Base-by-base conservation (phyloP, 2,329 filamentous ascomycete genomes). In the Penicillium frequentans region DNA sequence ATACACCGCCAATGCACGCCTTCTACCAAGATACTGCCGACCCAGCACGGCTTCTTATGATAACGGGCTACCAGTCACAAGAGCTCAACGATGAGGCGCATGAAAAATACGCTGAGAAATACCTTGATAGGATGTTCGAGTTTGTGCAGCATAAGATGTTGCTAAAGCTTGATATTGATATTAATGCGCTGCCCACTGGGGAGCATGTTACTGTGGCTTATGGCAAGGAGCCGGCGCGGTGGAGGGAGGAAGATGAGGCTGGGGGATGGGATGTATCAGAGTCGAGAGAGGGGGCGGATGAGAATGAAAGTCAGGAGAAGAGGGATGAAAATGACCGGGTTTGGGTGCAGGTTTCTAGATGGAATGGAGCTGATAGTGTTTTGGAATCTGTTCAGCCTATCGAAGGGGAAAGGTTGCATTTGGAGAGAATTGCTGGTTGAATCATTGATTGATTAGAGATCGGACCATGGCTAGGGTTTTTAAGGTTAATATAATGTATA, bases 31-130 rank as follows among this genome's bases (percentile, higher is more conserved):
- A 61, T 45, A 48, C 51, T n/a, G 35, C 54, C 19, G 43, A 58
- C 42, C 56, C 56, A 24, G 21, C 56, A 2, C 29, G 49, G 14
- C 56, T 61, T 27, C 19, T 59, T 3, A 61, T 61, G 56, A 61
- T 61, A 27, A 61, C 56, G 5, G 59, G 59, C 6, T 61, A 59
- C 43, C 59, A 37, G 10, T 59, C 59, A n/a, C 49, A 58, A 19
- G 59, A 61, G 29, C 45, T 61, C 9, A 61, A 59, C 29, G 52
- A 50, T 0, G 53, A 56, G 24, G 53, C 59, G 2, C 51, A 61
- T 54, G 54, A 39, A 14, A 14, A 51, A 1, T 61, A 61, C 33
- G 59, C 56, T 1, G 14, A 52, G n/a, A 54, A 49, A 10, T 59
- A 53, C 26, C 42, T 61, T 1, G 43, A 50, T 2, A 19, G 31